Base-by-base conservation (phyloP, 768 basidiomycete species). In the Tubosaeta sp. region DNA sequence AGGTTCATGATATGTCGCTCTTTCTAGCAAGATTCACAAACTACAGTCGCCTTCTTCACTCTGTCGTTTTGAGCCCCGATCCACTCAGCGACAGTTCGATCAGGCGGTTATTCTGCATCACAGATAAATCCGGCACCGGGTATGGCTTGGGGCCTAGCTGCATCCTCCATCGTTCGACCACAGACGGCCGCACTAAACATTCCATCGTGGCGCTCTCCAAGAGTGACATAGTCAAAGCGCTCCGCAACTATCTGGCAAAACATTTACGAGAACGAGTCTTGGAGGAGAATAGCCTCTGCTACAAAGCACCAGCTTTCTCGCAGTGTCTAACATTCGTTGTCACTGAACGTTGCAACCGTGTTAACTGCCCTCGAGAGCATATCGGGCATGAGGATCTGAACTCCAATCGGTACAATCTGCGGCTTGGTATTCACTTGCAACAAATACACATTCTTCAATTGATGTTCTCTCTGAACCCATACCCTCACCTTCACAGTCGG, bases 391-490 rank as follows among this genome's bases (percentile, higher is more conserved):
- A 66, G 1, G 55, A 67, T 19, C 51, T 67, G 42, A 61, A 59
- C 30, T 30, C 61, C 1, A 56, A 55, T 16, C 69, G 66, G 57
- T 82, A 74, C 42, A 76, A 77, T 38, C 18, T 58, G 18, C 73
- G 74, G 14, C 60, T 81, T 9, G 64, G 72, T 3, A 59, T 79
- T 25, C 73, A 79, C 54, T 51, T 84, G 1, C 73, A 74, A 39
- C 78, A 82, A 42, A 74, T 83, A 2, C 54, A 71, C 42, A 77
- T 83, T 14, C 68, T 76, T 35, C 71, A 78, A 24, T 56, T 52
- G 13, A 57, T 59, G 55, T 63, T 59, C 18, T 65, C 60, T 0
- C 57, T 56, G 6, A 27, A 49, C 16, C 58, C 54, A 6, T n/a
- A n/a, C n/a, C n/a, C n/a, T n/a, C 4, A 21, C 3, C 40, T 42